These are phyloP conservation scores for Calonectria crousiana DNA, from an alignment of 2,329 filamentous ascomycete species.

Conservation along the genomic window DNA sequence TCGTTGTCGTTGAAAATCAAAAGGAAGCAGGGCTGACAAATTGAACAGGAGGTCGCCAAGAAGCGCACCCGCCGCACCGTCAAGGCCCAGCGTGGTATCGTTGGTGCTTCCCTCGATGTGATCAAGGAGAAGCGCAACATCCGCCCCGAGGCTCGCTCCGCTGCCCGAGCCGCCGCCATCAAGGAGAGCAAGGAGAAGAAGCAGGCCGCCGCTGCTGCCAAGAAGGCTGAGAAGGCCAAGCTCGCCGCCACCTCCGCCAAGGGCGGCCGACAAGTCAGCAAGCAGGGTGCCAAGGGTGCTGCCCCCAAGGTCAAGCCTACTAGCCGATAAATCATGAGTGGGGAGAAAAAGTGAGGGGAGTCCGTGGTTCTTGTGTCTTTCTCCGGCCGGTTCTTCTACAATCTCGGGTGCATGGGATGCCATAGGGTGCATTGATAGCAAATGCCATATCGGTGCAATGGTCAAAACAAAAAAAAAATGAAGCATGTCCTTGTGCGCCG, in stretches of 20 bases:
- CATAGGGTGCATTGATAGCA: conserved; percentile 58
- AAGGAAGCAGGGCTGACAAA: conserved; percentile 54
- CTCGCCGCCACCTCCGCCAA: conserved; percentile 78
- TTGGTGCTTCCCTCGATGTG: conserved; percentile 98
- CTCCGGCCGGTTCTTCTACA: conserved; percentile 56
- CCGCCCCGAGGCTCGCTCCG: conserved; percentile 95
- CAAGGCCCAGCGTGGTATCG: conserved; percentile 99
- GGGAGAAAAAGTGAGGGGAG: conserved; percentile 48
- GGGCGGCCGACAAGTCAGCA: conserved; percentile 89
- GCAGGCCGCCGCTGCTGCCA: conserved; percentile 84
- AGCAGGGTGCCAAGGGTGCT: conserved; percentile 96
- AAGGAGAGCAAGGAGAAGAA: conserved; percentile 99
- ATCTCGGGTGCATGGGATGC: conserved; percentile 57
- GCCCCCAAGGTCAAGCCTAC: conserved; percentile 87
- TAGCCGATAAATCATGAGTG: conserved; percentile 71
- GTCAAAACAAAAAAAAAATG: conserved; percentile 43
- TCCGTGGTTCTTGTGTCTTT: conserved; percentile 59
- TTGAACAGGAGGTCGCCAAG: conserved; percentile 95
- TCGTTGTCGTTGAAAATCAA: not conserved
- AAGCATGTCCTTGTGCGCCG: conserved; percentile 31
- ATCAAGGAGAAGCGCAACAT: conserved; percentile 98
- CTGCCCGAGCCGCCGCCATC: conserved; percentile 90
- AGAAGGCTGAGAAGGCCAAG: conserved; percentile 99
- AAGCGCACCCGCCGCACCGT: conserved; percentile 98
- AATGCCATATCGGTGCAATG: conserved; percentile 53